phyloP scores from a whole-genome alignment of 345 rosid genomes.

The Odontarrhena argentea region DNA sequence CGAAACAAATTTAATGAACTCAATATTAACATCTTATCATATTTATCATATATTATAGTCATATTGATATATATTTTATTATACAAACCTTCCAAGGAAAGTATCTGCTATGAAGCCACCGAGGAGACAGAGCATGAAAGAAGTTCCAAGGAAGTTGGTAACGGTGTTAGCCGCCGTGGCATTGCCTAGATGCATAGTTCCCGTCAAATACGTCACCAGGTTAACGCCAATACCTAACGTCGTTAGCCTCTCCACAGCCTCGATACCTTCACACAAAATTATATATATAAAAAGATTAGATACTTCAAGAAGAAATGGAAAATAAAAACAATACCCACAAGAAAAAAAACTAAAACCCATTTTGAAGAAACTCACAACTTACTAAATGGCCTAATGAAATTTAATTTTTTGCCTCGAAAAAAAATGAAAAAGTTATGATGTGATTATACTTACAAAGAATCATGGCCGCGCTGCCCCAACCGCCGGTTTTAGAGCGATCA shows the following conservation, averaged over 20 bases:
- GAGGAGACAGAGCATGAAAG: constrained; percentile 91
- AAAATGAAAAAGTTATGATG: not conserved
- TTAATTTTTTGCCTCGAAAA: too few species aligned
- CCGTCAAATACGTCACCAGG: constrained; percentile 87
- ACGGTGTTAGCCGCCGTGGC: constrained; percentile 84
- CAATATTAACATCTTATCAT: not conserved
- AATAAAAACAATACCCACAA: not conserved
- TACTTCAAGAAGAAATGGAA: not conserved
- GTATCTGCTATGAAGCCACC: constrained; percentile 97
- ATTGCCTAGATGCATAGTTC: constrained; percentile 87
- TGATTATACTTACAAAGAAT: constrained; percentile 60
- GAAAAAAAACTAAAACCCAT: constrained; percentile 1
- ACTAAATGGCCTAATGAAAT: not conserved
- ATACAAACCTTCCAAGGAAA: constrained; percentile 84
- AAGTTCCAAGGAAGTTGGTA: constrained; percentile 92
- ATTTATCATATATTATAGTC: not conserved
- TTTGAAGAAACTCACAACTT: not conserved
- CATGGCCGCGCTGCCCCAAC: constrained; percentile 94
- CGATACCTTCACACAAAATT: constrained; percentile 53
- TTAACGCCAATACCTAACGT: constrained; percentile 94
- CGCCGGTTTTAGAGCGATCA: constrained; percentile 66
- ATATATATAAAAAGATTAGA: not conserved
- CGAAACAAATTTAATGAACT: constrained; percentile 18
- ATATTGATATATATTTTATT: not conserved
- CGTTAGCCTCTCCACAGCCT: constrained; percentile 85